Evolutionary conservation across 768 basidiomycete genomes (phyloP), one percentile per base, ranked within the genome.

Genomic region (Tremella fuciformis): DNA sequence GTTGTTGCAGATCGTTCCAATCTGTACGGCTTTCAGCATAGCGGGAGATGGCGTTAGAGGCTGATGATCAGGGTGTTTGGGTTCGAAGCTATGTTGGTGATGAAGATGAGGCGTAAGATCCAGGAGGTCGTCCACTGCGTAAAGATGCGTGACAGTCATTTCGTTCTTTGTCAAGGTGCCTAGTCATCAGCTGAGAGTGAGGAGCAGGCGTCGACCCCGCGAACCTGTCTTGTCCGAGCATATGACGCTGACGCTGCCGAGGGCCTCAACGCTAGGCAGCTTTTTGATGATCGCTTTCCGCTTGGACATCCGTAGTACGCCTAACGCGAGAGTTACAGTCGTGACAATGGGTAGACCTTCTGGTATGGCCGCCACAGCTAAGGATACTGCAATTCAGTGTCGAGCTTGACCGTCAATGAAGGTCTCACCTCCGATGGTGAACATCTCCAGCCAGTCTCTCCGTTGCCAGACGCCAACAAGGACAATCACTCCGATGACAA

Each of bases 241-340:
- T 62, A 98, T 93, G 8, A 98, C 93, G n/a, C 88, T 91, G 13
- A 97, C 90, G 1, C 88, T 90, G 1, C 93, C 93, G 1, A 98
- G 80, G 0, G 91, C 85, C 76, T 98, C 93, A 2, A 98, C 93
- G 1, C 89, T 91, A 63, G 92, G 94, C 44, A 97, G 79, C 71
- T 93, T 97, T 79, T 98, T 98, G 41, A 98, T 93, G 59, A 98
- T 97, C 0, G 93, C 93, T 60, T 91, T 94, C 21, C 91, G 84
- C 66, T 88, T 89, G 0, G 91, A 85, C 94, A 97, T 97, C 9
- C 94, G 79, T 64, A 96, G 76, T 2, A 98, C 93, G 42, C 93
- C 93, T 24, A 98, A 82, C 1, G 94, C 94, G 39, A 98, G 84
- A 3, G 94, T 98, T 21, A 98, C 93, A 0, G 93, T 98, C 0